Evolutionary conservation across 257 asterid genomes (phyloP), one percentile per base, ranked within the genome.

Genomic region (Gardenia jasminoides): DNA sequence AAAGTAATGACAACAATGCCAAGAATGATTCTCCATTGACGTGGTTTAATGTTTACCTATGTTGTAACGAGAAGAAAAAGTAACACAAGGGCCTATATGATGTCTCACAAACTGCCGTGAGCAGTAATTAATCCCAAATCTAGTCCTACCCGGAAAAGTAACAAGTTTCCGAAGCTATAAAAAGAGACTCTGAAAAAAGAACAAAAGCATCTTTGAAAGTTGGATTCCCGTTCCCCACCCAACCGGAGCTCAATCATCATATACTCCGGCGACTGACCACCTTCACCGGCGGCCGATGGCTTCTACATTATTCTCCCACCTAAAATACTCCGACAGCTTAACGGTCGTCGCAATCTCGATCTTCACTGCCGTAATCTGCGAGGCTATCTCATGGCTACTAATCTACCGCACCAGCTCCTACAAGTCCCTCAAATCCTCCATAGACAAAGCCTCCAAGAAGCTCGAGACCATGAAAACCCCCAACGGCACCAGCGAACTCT

Each of bases 361-460:
- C 77, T 85, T 93, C 86, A 96, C 98, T 66, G 98, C 98, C 67
- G 70, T 93, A 15, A 80, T 93, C 50, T 96, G 98, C 84, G 99
- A 96, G 83, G 94, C 92, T 77, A 93, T 96, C 80, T 96, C 99
- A 7, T 96, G 97, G 97, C 84, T 96, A 1, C 84, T 96, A 69
- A 96, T 93, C 93, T 96, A 96, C 90, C 97, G 99, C 43, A 93
- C 99, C 4, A 76, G 89, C 68, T 91, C 96, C 43, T 96, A 93
- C 94, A 93, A 92, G 83, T 89, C 98, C 74, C 97, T 96, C 77
- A 95, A 93, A 86, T 96, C 98, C 80, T 47, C 94, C 10, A 92
- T 96, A 87, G 98, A 96, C 85, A 96, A 92, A 80, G 99, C 99
- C 70, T 96, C 98, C 77, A 96, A 92, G 72, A 96, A 96, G 86